phyloP scores from a whole-genome alignment of 768 basidiomycete genomes.

The Cubamyces lactineus region DNA sequence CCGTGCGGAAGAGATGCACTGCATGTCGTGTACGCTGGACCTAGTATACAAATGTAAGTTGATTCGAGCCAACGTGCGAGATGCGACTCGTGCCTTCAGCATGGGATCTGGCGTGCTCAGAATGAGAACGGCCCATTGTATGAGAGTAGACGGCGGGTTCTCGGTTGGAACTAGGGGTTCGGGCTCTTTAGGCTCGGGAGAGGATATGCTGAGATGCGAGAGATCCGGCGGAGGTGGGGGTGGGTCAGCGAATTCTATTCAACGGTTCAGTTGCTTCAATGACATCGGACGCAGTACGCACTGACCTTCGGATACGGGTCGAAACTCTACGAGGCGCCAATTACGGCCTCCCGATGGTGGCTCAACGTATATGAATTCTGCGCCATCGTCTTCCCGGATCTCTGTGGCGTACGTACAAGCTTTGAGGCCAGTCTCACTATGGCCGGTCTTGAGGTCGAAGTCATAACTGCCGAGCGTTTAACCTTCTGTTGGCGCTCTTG shows the following conservation, averaged over 20 bases:
- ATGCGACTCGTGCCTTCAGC: constrained; percentile 50
- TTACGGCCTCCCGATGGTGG: constrained; percentile 52
- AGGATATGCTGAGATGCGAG: constrained; percentile 28
- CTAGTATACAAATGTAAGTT: constrained; percentile 35
- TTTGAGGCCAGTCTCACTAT: constrained; percentile 67
- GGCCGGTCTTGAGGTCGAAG: constrained; percentile 70
- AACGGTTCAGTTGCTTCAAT: background rate
- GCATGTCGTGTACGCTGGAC: constrained; percentile 73
- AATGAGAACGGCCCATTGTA: constrained; percentile 80
- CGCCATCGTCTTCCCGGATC: constrained; percentile 43
- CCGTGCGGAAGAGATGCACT: constrained; percentile 68
- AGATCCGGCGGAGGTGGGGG: constrained; percentile 43
- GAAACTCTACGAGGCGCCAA: constrained; percentile 68
- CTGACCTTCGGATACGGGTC: constrained; percentile 74
- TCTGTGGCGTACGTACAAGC: constrained; percentile 71
- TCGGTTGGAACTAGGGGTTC: constrained; percentile 53
- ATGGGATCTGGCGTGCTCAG: constrained; percentile 73
- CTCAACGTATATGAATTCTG: constrained; percentile 61
- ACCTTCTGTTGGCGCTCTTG: background rate
- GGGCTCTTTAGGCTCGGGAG: constrained; percentile 12
- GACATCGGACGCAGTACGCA: background rate
- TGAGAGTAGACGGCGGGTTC: constrained; percentile 63
- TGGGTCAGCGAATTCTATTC: constrained; percentile 68
- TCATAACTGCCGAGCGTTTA: constrained; percentile 56
- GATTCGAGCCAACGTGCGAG: no score